Conservation (phyloP, 2,329 filamentous ascomycete species). For the Apiospora kogelbergensis region DNA sequence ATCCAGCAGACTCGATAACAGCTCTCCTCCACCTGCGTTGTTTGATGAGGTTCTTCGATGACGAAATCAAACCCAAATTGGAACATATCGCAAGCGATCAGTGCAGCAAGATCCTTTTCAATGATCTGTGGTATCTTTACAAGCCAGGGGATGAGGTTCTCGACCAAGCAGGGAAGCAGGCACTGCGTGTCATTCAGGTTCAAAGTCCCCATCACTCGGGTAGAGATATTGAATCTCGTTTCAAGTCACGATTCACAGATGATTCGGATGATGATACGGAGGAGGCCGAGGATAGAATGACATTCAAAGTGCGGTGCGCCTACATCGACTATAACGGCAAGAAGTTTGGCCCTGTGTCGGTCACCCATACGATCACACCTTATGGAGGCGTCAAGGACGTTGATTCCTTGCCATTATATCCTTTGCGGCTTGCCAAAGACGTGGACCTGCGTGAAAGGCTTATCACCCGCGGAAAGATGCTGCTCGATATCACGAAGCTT, state of each 20-base stretch:
- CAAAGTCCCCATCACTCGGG: conserved; percentile 7
- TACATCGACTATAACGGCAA: conserved; percentile 27
- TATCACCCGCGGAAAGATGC: conserved; percentile 12
- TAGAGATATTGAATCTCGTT: neutral
- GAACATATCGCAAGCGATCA: conserved; percentile 12
- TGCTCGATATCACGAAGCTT: conserved; percentile 10
- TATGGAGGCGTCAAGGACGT: conserved; percentile 21
- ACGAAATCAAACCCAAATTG: conserved; percentile 10
- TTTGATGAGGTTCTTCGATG: conserved; percentile 15
- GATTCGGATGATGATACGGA: neutral
- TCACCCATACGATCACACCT: conserved; percentile 16
- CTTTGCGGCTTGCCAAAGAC: conserved; percentile 13
- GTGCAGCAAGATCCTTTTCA: conserved; percentile 19
- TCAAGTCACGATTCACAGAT: neutral
- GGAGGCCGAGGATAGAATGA: neutral
- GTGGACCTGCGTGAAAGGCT: neutral
- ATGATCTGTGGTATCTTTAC: conserved; percentile 27
- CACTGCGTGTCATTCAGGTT: conserved; percentile 22
- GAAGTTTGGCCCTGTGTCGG: conserved; percentile 20
- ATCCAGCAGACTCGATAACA: neutral
- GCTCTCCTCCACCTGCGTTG: neutral
- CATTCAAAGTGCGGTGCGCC: conserved; percentile 15
- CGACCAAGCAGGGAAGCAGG: conserved; percentile 20
- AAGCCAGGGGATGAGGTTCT: conserved; percentile 19
- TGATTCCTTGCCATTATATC: conserved; percentile 20